phyloP scores from a whole-genome alignment of 2,329 filamentous ascomycete species.

The Sporothrix brunneoviolacea region DNA sequence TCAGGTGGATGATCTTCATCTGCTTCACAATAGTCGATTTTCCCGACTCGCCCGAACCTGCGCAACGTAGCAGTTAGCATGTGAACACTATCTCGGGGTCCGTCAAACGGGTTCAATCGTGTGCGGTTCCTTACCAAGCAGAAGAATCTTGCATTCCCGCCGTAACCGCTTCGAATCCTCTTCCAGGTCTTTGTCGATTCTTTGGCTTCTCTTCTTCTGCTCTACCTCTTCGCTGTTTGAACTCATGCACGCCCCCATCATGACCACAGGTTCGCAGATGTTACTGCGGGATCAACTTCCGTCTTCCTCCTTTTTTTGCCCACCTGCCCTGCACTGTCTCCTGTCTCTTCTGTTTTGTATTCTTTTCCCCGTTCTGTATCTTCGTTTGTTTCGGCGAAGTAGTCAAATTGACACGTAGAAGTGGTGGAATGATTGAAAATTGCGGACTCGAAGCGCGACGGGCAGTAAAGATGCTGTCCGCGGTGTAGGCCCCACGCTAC shows the following conservation, averaged over 20 bases:
- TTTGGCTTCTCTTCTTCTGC: slow-evolving; percentile 92
- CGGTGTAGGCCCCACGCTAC: neutral
- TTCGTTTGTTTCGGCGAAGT: too few species aligned
- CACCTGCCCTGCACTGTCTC: too few species aligned
- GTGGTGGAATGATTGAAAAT: too few species aligned
- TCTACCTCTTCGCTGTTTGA: slow-evolving; percentile 79
- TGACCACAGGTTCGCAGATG: slow-evolving; percentile 2
- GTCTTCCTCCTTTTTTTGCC: too few species aligned
- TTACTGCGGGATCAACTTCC: neutral
- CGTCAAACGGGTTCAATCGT: too few species aligned
- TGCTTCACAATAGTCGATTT: slow-evolving; percentile 99
- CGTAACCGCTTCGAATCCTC: slow-evolving; percentile 89
- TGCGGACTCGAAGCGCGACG: neutral
- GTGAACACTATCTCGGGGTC: too few species aligned
- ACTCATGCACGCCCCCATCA: slow-evolving; percentile 92
- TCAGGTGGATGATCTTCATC: slow-evolving; percentile 99
- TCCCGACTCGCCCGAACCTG: slow-evolving; percentile 95
- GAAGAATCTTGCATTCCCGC: slow-evolving; percentile 96
- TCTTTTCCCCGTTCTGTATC: too few species aligned
- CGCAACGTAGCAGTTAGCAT: slow-evolving; percentile 14
- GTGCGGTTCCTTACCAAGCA: slow-evolving; percentile 89
- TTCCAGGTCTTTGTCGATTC: slow-evolving; percentile 88
- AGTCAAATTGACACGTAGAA: too few species aligned
- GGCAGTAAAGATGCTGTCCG: neutral
- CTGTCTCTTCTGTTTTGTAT: too few species aligned